Conservation (phyloP, 2,329 filamentous ascomycete genomes). For the Neofusicoccum sp. region DNA sequence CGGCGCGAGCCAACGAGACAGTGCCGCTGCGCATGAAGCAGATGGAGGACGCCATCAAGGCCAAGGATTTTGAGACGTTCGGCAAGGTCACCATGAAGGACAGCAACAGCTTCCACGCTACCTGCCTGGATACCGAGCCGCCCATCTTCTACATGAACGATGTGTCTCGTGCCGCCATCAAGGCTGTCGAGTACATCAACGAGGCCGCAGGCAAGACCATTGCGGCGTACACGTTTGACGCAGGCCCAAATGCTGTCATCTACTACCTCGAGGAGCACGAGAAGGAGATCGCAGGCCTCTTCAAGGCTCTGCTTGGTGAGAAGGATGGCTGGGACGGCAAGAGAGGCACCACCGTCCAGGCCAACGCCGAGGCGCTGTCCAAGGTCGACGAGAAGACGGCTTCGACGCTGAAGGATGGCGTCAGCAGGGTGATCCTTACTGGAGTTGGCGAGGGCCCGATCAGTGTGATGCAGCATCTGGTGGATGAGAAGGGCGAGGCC, state of each 20-base stretch:
- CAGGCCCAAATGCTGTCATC: constrained; percentile 93
- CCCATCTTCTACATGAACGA: constrained; percentile 99
- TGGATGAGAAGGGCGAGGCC: constrained; percentile 61
- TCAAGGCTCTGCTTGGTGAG: constrained; percentile 67
- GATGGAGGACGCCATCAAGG: constrained; percentile 81
- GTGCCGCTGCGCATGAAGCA: constrained; percentile 81
- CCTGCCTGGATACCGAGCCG: constrained; percentile 91
- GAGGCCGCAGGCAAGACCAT: constrained; percentile 74
- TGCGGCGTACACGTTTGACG: constrained; percentile 96
- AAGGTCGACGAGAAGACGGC: constrained; percentile 55
- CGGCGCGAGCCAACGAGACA: constrained; percentile 70
- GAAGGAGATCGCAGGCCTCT: constrained; percentile 71
- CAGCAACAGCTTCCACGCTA: constrained; percentile 95
- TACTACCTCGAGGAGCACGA: constrained; percentile 88
- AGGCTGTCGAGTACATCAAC: constrained; percentile 89
- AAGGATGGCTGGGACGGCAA: constrained; percentile 72
- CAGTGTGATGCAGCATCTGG: constrained; percentile 75
- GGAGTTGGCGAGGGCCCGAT: constrained; percentile 87
- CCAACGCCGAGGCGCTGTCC: constrained; percentile 59
- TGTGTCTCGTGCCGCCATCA: constrained; percentile 81
- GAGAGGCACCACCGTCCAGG: constrained; percentile 57
- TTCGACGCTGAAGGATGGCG: constrained; percentile 67
- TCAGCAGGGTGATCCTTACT: constrained; percentile 88
- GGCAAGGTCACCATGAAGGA: constrained; percentile 94
- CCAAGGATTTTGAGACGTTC: constrained; percentile 82